These are phyloP conservation scores for Suhomyces bolitotheri DNA, from an alignment of 1,139 yeast species.

Conservation along the genomic window DNA sequence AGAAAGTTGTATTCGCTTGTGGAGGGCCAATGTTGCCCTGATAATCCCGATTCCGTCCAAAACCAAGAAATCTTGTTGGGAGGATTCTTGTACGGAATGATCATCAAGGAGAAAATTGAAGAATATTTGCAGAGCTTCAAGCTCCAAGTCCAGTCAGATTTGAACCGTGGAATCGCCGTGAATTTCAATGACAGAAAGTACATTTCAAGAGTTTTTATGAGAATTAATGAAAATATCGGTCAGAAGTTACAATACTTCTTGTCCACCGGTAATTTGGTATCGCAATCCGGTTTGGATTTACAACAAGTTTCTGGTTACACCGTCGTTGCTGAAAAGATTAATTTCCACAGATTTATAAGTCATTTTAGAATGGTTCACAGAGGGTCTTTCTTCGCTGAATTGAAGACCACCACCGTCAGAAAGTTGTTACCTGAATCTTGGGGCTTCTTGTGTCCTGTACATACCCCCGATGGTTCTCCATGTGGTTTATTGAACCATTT, in stretches of 20 bases:
- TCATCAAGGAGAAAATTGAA: constrained; percentile 91
- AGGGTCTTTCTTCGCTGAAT: constrained; percentile 98
- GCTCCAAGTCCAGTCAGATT: constrained; percentile 75
- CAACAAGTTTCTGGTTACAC: constrained; percentile 99
- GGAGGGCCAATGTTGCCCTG: constrained; percentile 96
- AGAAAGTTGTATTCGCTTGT: constrained; percentile 92
- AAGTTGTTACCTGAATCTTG: constrained; percentile 96
- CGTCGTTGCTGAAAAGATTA: constrained; percentile 97
- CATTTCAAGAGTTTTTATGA: constrained; percentile 73
- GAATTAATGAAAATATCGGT: constrained; percentile 92
- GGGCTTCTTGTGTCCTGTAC: constrained; percentile 99
- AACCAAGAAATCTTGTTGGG: constrained; percentile 96
- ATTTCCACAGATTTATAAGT: constrained; percentile 92
- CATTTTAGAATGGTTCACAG: constrained; percentile 99
- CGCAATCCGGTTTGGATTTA: constrained; percentile 94
- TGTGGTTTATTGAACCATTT: constrained; percentile 97
- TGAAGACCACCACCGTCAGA: constrained; percentile 96
- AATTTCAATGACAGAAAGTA: constrained; percentile 83
- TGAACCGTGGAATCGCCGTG: constrained; percentile 78
- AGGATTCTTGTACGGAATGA: constrained; percentile 96
- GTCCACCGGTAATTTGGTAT: constrained; percentile 95
- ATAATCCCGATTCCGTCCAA: constrained; percentile 98
- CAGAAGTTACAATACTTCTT: constrained; percentile 90
- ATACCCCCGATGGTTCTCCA: constrained; percentile 99
- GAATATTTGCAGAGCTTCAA: constrained; percentile 79